Base-by-base conservation (phyloP, 192 early-diverging fungal species). In the Paraglomus brasilianum region DNA sequence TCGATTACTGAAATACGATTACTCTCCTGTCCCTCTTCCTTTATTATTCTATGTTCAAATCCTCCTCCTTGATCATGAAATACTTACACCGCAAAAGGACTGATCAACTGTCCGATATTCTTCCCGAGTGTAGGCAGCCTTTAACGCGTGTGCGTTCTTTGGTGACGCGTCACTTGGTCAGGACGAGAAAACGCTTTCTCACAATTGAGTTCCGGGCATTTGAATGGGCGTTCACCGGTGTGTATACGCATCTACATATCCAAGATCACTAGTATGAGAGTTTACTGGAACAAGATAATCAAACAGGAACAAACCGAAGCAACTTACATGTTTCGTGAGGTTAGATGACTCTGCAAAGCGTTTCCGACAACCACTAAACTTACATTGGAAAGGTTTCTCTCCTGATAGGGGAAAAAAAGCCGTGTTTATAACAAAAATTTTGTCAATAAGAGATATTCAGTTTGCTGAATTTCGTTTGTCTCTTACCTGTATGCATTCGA, bases 151-250 rank as follows among this genome's bases (percentile, higher is more conserved):
- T 69, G 66, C 15, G 66, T 69, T 69, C 56, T 69, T 40, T 39
- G 40, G 7, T 69, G 66, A 4, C 66, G 50, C 9, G 66, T 71
- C 5, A 84, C 72, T 62, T 82, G 83, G 61, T 86, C 84, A 17
- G 84, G 79, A 39, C 84, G 58, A 10, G 81, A 79, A 70, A 86
- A 86, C 5, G 74, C 57, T 46, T 85, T 84, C 19, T 60, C 72
- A 59, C 84, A 84, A 1, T 77, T 66, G 5, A 66, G 70, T 49
- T 74, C 63, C 4, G 83, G 74, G 63, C 90, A 91, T 70, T 79
- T 78, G 71, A 86, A 91, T 17, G 90, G 90, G 4, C 83, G 84
- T 72, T 90, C 89, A 22, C 88, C 87, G 4, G 84, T 84, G 61
- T 86, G 84, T 6, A 84, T 80, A n/a, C 84, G 79, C 57, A 83